Evolutionary conservation across 345 rosid species (phyloP).

Genomic region (Hypericum perforatum): DNA sequence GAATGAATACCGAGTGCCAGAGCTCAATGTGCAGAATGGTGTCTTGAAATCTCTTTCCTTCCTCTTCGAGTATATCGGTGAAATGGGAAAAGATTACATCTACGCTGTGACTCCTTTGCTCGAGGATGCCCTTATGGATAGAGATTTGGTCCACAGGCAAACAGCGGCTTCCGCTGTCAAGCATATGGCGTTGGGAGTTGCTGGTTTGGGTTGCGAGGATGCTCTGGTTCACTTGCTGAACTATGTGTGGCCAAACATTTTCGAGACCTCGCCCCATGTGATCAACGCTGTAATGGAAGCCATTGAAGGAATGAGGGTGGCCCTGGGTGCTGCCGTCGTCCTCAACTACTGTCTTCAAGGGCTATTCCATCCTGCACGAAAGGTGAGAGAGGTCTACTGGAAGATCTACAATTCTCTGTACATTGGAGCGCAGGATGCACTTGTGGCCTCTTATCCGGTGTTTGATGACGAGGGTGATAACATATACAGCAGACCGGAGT

Average conservation of each 20-base stretch:
- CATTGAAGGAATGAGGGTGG: constrained; percentile 93
- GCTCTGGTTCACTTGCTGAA: constrained; percentile 81
- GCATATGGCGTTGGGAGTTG: constrained; percentile 98
- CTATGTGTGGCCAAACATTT: constrained; percentile 97
- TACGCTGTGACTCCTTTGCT: constrained; percentile 98
- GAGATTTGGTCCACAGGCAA: constrained; percentile 95
- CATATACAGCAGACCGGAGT: constrained; percentile 84
- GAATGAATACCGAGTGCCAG: constrained; percentile 98
- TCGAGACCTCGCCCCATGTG: constrained; percentile 97
- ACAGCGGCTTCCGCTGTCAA: constrained; percentile 98
- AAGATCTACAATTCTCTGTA: constrained; percentile 94
- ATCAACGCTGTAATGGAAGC: constrained; percentile 99
- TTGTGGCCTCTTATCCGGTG: constrained; percentile 85
- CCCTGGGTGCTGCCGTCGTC: constrained; percentile 75
- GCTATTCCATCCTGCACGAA: constrained; percentile 92
- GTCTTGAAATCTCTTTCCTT: constrained; percentile 93
- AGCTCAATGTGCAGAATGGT: constrained; percentile 97
- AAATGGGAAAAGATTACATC: constrained; percentile 97
- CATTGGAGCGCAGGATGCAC: constrained; percentile 85
- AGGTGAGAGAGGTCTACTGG: constrained; percentile 99
- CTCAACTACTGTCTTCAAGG: constrained; percentile 97
- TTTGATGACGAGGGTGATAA: constrained; percentile 74
- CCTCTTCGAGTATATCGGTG: constrained; percentile 94
- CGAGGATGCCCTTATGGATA: constrained; percentile 96
- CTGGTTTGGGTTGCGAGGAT: constrained; percentile 98